phyloP scores from a whole-genome alignment of 2,329 filamentous ascomycete species.

The Alternaria rosae region DNA sequence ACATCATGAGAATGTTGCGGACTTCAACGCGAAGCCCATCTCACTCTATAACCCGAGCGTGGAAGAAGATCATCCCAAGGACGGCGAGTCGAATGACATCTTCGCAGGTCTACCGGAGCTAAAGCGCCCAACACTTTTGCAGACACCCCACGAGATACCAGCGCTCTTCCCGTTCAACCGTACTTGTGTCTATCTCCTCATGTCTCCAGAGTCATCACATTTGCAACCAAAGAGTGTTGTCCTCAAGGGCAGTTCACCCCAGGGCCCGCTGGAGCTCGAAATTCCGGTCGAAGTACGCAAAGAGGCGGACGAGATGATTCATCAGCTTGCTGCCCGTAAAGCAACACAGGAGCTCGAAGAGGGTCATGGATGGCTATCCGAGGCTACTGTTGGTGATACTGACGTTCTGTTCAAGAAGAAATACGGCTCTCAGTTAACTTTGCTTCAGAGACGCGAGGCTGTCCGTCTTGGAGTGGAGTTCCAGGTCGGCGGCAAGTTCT shows the following conservation, averaged over 20 bases:
- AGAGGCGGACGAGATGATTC: slow-evolving; percentile 11
- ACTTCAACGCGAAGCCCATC: background rate
- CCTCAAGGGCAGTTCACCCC: slow-evolving; percentile 3
- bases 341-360: slow-evolving; percentile 14
- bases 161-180: slow-evolving; percentile 6
- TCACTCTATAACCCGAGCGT: background rate
- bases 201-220: slow-evolving; percentile 5
- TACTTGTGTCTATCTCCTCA: slow-evolving; percentile 8
- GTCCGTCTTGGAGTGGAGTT: slow-evolving; percentile 7
- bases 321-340: slow-evolving; percentile 9
- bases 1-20: too few relatives aligned
- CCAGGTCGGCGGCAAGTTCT: slow-evolving; percentile 9
- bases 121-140: slow-evolving; percentile 1
- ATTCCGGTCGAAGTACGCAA: slow-evolving; percentile 2
- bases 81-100: background rate
- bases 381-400: background rate
- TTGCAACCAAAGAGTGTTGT: slow-evolving; percentile 4
- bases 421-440: background rate
- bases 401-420: background rate
- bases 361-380: slow-evolving; percentile 7
- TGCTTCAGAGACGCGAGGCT: slow-evolving; percentile 6
- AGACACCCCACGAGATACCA: slow-evolving; percentile 6
- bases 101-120: slow-evolving; percentile 1
- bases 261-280: slow-evolving; percentile 8
- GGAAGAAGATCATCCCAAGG: slow-evolving; percentile 2